These are phyloP conservation scores for Hyaloperonospora arabidopsidis DNA, from an alignment of 352 stramenopile genomes.

Conservation along the genomic window DNA sequence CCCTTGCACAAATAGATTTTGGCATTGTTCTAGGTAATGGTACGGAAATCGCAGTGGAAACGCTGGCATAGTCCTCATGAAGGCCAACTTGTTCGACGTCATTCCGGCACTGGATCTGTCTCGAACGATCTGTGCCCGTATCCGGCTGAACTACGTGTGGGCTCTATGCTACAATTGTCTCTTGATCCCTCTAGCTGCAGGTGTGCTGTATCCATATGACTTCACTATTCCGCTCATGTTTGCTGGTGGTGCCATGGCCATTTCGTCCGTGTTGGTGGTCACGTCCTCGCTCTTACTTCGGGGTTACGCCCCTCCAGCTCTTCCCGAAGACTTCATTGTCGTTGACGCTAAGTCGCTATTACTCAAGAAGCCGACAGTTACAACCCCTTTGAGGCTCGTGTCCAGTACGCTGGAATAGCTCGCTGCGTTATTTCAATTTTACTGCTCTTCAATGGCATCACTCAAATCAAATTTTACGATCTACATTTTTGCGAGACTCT, in stretches of 20 bases:
- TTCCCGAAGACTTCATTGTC: constrained; percentile 48
- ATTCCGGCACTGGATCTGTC: constrained; percentile 95
- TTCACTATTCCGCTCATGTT: constrained; percentile 93
- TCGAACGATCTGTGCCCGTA: constrained; percentile 93
- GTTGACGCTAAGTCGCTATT: constrained; percentile 70
- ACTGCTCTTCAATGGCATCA: too few species aligned
- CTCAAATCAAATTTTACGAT: too few species aligned
- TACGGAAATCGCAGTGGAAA: constrained; percentile 97
- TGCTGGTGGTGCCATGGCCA: constrained; percentile 93
- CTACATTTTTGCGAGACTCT: too few species aligned
- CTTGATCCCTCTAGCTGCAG: constrained; percentile 94
- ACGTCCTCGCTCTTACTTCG: constrained; percentile 90
- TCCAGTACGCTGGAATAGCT: constrained; percentile 54
- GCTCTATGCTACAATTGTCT: constrained; percentile 97
- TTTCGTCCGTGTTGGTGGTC: constrained; percentile 95
- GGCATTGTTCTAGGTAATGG: constrained; percentile 94
- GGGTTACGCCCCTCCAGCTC: constrained; percentile 81
- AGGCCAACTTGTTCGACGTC: constrained; percentile 89
- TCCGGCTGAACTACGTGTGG: constrained; percentile 97
- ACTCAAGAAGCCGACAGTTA: constrained; percentile 74
- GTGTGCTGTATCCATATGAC: constrained; percentile 93
- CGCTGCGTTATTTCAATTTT: background rate
- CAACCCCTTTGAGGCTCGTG: constrained; percentile 59
- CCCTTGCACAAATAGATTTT: constrained; percentile 94
- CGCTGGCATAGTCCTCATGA: constrained; percentile 90